A percentile compares a stretch with the other conserved stretches of the same genome.
Evolutionary conservation across 116 monocot species (phyloP).

Genomic region (Phalaenopsis hybrid): DNA sequence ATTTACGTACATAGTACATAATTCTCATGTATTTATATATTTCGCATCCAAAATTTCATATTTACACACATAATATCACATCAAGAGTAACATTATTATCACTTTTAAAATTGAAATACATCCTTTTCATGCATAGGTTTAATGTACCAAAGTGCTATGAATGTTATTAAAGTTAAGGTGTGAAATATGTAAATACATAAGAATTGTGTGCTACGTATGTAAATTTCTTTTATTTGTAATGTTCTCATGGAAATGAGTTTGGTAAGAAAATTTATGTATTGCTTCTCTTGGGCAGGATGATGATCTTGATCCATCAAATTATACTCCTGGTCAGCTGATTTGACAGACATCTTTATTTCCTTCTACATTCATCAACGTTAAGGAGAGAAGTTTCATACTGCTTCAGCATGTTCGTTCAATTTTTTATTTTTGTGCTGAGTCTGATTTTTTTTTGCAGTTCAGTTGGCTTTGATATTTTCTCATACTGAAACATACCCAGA

Average conservation of each 20-base stretch:
- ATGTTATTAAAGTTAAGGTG: no score
- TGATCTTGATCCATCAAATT: slow-evolving; percentile 57
- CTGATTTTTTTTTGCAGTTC: slow-evolving; percentile 37
- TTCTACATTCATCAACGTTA: not conserved
- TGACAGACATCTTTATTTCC: not conserved
- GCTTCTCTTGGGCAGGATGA: slow-evolving; percentile 51
- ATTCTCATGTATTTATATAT: no score
- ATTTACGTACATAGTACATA: no score
- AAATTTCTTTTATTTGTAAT: not conserved
- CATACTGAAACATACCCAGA: slow-evolving; percentile 92
- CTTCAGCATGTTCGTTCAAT: not conserved
- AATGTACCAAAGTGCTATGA: no score
- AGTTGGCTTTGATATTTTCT: slow-evolving; percentile 81
- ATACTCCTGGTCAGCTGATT: slow-evolving; percentile 57
- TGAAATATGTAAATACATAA: no score
- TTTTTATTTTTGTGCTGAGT: not conserved
- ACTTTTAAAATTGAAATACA: no score
- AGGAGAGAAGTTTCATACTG: not conserved
- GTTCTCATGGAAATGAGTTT: not conserved
- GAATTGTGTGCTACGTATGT: no score
- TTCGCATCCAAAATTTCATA: no score
- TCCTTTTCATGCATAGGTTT: no score
- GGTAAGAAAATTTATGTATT: slow-evolving; percentile 1
- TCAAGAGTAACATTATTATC: no score
- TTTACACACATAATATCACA: no score